Base-by-base conservation (phyloP, 2,329 filamentous ascomycete species). In the Botrytis porri region DNA sequence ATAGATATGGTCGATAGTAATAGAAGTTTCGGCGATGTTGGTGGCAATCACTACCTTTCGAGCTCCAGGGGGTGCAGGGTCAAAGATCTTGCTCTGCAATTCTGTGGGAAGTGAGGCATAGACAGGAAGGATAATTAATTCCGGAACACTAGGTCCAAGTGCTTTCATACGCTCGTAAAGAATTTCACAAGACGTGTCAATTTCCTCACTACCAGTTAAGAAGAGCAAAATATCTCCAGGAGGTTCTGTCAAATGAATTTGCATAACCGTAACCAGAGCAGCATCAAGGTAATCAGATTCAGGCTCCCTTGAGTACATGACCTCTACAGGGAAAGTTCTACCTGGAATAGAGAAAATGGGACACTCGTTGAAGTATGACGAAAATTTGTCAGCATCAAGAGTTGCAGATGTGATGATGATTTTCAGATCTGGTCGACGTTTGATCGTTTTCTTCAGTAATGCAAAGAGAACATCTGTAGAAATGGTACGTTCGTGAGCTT, bases 341-440 rank as follows among this genome's bases (percentile, higher is more conserved):
- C 96, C 96, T 5, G 96, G 96, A 72, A 99, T 98, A 0, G 94
- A 96, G 80, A 99, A 97, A 79, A 99, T 98, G 0, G 97, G 96
- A 70, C 94, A 97, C 75, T 94, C 90, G 83, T 97, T 94, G 81
- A 99, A 99, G 82, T 98, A 99, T 67, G 92, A 89, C 0, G 94
- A 97, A 81, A 99, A 99, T 81, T 98, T 98, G 81, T 98, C 96
- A 12, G 96, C 96, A 80, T 99, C 95, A 7, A 99, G 87, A 0
- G 96, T 99, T 1, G 96, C 96, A 22, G 95, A 98, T 2, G 97
- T 99, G 75, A 98, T 94, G 79, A 99, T 98, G 63, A 99, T 86
- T 81, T 97, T 97, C 76, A 99, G 85, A 79, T 99, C 96, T 0
- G 92, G 90, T 67, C 96, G 87, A 76, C 92, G 87, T 82, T 95